These are phyloP conservation scores for Theileria parva DNA, from an alignment of 169 alveolate genomes.

Conservation along the genomic window DNA sequence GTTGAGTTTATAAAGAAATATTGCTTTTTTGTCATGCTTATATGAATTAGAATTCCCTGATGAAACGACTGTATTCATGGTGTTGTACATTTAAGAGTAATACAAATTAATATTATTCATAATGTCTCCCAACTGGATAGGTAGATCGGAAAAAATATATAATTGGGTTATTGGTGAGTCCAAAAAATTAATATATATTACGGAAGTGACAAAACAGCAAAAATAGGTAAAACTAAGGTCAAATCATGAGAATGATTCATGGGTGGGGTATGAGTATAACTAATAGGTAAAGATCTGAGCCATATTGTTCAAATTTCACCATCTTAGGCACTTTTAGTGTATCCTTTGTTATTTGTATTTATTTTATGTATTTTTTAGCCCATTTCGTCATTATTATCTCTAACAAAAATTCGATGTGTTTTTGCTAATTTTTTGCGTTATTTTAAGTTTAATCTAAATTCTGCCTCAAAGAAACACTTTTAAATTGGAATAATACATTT, in stretches of 20 bases:
- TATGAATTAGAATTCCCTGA: neutral
- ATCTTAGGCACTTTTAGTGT: neutral
- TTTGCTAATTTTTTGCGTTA: neutral
- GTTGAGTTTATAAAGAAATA: slow-evolving; percentile 19
- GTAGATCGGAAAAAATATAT: neutral
- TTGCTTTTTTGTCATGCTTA: slow-evolving; percentile 18
- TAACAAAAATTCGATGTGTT: neutral
- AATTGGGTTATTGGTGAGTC: neutral
- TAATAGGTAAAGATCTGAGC: neutral
- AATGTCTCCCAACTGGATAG: neutral
- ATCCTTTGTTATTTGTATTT: neutral
- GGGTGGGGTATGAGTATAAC: neutral
- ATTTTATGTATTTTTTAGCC: neutral
- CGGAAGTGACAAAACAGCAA: neutral
- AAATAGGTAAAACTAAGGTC: neutral
- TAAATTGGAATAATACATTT: neutral
- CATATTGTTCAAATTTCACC: neutral
- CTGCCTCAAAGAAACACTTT: no score
- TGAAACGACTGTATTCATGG: slow-evolving; percentile 8
- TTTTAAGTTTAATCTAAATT: no score
- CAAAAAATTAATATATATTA: neutral
- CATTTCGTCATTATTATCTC: neutral
- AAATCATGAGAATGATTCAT: neutral
- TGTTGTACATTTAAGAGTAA: neutral
- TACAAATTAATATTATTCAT: neutral